Evolutionary conservation across 2,329 filamentous ascomycete species (phyloP).

Genomic region (Orbilia quercus): DNA sequence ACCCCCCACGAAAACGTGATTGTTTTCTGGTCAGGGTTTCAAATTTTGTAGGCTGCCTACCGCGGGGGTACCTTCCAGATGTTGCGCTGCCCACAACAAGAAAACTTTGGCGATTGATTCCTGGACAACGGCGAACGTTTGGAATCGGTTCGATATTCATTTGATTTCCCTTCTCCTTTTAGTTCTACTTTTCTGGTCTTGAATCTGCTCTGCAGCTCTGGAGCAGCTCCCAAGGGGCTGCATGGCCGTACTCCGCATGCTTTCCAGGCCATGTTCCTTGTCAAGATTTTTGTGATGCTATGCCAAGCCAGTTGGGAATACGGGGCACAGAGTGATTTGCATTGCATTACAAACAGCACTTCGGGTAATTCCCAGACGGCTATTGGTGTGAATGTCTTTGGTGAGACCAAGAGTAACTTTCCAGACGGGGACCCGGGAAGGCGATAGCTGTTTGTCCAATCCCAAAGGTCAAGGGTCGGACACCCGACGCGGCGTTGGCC

Average conservation of each 20-base stretch:
- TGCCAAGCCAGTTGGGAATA: conserved; percentile 1
- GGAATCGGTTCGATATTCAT: too few relatives aligned
- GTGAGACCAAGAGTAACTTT: conserved; percentile 34
- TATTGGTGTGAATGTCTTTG: conserved; percentile 28
- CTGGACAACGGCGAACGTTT: too few relatives aligned
- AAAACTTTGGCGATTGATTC: too few relatives aligned
- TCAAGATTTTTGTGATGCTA: conserved; percentile 30
- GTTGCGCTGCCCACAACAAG: too few relatives aligned
- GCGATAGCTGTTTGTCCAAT: neutral
- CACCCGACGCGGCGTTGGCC: too few relatives aligned
- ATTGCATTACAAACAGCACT: conserved; percentile 24
- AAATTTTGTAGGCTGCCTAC: neutral
- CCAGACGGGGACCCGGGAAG: conserved; percentile 27
- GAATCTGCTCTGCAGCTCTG: too few relatives aligned
- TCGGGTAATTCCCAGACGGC: neutral
- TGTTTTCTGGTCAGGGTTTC: neutral
- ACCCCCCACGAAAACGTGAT: conserved; percentile 43
- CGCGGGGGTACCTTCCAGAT: neutral
- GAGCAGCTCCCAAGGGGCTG: too few relatives aligned
- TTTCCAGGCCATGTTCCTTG: conserved; percentile 32
- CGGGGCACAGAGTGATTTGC: conserved; percentile 27
- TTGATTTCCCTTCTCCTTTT: too few relatives aligned
- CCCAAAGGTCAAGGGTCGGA: too few relatives aligned
- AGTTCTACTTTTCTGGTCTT: too few relatives aligned
- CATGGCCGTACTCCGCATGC: neutral